Percentiles rank a stretch among this genome's conserved stretches.
phyloP scores from a whole-genome alignment of 2,329 filamentous ascomycete species.

The Alternaria arbusti region DNA sequence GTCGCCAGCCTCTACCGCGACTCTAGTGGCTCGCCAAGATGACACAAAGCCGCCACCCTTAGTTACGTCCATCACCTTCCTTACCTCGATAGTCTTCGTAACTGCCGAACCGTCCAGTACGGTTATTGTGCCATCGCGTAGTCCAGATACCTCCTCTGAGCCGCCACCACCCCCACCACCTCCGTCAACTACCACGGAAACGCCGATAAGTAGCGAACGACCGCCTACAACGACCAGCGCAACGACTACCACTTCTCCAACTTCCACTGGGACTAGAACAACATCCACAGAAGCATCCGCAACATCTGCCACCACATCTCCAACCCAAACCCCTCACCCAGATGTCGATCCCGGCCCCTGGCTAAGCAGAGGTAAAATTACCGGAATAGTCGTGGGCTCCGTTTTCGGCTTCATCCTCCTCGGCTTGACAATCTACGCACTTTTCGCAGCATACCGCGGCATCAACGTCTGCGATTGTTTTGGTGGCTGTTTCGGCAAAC shows the following conservation, averaged over 20 bases:
- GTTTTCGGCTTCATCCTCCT: slow-evolving; percentile 4
- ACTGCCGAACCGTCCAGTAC: background rate
- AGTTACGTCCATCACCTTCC: background rate
- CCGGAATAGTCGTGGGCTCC: slow-evolving; percentile 1
- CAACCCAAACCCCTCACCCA: background rate
- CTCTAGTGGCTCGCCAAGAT: background rate
- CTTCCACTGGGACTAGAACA: background rate
- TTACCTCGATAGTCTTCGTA: background rate
- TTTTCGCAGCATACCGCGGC: slow-evolving; percentile 1
- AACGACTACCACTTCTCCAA: background rate
- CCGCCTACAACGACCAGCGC: background rate
- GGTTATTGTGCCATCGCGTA: background rate
- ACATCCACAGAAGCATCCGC: background rate
- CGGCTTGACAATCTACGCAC: background rate
- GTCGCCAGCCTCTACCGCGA: background rate
- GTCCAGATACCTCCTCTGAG: background rate
- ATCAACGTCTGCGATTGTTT: slow-evolving; percentile 16
- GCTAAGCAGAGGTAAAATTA: background rate
- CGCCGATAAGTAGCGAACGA: background rate
- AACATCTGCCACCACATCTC: background rate
- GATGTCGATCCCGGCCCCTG: background rate
- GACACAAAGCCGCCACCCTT: background rate
- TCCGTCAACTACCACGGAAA: background rate
- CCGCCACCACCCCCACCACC: background rate
- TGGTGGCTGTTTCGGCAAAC: background rate